Conservation (phyloP, 139 green algal genomes). For the Coelastrella sp. region DNA sequence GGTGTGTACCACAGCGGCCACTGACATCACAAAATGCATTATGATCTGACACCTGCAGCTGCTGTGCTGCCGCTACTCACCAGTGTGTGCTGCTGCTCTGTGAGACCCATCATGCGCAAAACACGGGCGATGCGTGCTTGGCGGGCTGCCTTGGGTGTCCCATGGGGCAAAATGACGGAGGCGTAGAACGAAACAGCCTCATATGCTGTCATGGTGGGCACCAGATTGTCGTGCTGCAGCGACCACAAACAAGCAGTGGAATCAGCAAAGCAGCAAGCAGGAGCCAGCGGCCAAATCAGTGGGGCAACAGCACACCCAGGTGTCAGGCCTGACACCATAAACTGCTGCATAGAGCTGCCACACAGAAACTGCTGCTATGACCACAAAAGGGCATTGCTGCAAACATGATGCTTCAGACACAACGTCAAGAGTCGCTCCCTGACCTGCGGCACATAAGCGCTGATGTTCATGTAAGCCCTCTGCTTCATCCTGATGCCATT, state of each 20-base stretch:
- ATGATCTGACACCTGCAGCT: neutral
- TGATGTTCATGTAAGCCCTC: constrained; percentile 36
- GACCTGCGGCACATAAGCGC: constrained; percentile 66
- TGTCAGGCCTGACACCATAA: no score
- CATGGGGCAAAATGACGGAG: constrained; percentile 37
- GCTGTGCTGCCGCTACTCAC: constrained; percentile 11
- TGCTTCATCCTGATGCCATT: constrained; percentile 38
- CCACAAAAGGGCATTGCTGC: no score
- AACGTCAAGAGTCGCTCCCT: neutral
- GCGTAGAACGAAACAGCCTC: constrained; percentile 58
- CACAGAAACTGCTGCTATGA: no score
- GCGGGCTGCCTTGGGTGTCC: neutral
- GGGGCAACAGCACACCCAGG: no score
- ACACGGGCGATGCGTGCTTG: constrained; percentile 23
- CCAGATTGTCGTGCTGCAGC: constrained; percentile 59
- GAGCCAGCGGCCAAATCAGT: neutral
- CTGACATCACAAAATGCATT: no score
- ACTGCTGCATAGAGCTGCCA: no score
- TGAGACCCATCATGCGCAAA: constrained; percentile 53
- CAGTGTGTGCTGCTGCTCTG: constrained; percentile 38
- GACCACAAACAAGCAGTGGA: neutral
- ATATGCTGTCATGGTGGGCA: constrained; percentile 58
- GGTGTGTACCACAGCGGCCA: no score
- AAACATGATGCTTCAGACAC: neutral
- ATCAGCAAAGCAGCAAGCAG: neutral